Evolutionary conservation across 768 basidiomycete genomes (phyloP).

Genomic region (Russula vinacea): DNA sequence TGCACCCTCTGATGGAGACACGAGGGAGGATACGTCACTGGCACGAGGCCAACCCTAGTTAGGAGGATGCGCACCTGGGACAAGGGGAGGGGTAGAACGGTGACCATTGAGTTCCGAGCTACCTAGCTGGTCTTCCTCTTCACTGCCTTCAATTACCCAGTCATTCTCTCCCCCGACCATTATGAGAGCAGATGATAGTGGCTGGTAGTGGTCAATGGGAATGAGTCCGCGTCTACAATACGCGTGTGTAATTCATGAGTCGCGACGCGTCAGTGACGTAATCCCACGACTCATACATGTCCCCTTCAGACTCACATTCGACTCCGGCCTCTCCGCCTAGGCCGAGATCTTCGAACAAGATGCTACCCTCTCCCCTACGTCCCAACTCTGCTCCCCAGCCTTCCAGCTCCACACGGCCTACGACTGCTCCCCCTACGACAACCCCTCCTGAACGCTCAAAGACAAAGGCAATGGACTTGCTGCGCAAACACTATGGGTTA

Average conservation of each 20-base stretch:
- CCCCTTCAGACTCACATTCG: conserved; percentile 12
- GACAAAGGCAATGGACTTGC: conserved; percentile 62
- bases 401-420: conserved; percentile 4
- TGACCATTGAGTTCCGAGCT: background rate
- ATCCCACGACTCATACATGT: conserved; percentile 13
- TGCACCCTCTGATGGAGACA: conserved; percentile 11
- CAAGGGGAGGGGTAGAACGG: background rate
- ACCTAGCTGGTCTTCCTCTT: conserved; percentile 26
- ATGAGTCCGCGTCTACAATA: background rate
- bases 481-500: conserved; percentile 86
- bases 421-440: conserved; percentile 11
- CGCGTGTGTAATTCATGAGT: background rate
- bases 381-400: conserved; percentile 19
- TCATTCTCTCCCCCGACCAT: conserved; percentile 13
- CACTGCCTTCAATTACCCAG: conserved; percentile 29
- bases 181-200: background rate
- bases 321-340: conserved; percentile 22
- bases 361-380: conserved; percentile 24
- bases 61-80: conserved; percentile 19
- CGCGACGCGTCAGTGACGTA: conserved; percentile 10
- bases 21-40: conserved; percentile 18
- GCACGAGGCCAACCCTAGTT: conserved; percentile 14
- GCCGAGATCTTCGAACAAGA: conserved; percentile 21
- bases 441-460: conserved; percentile 31
- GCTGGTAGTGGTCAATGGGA: background rate